A percentile compares a stretch with the other conserved stretches of the same genome.
Evolutionary conservation across 2,329 filamentous ascomycete genomes (phyloP).

Genomic region (Paracorniculantispora psalliotae): DNA sequence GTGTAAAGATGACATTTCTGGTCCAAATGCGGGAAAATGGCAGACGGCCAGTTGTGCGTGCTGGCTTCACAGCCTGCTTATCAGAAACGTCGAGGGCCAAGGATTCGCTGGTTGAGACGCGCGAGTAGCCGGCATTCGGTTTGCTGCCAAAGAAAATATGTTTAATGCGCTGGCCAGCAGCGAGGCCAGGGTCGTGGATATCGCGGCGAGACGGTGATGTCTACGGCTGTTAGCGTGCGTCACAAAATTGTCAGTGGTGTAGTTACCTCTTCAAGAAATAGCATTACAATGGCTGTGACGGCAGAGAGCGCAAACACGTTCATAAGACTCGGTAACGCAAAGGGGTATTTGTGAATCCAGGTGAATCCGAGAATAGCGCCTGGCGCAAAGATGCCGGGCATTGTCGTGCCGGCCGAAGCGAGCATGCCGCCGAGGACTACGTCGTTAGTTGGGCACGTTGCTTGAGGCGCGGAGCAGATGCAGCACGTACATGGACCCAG

Average conservation of each 20-base stretch:
- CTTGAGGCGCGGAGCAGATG: no score
- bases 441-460: background rate
- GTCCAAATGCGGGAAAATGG: slow-evolving; percentile 43
- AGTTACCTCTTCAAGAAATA: slow-evolving; percentile 61
- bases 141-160: slow-evolving; percentile 24
- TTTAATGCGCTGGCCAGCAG: slow-evolving; percentile 30
- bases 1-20: slow-evolving; percentile 43
- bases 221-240: slow-evolving; percentile 23
- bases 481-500: slow-evolving; percentile 38
- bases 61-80: slow-evolving; percentile 7
- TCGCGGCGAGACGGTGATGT: slow-evolving; percentile 42
- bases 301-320: slow-evolving; percentile 56
- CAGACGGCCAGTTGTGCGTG: slow-evolving; percentile 20
- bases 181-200: slow-evolving; percentile 42
- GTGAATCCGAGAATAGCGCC: slow-evolving; percentile 53
- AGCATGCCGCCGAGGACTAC: slow-evolving; percentile 59
- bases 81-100: background rate
- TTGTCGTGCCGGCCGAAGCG: slow-evolving; percentile 58
- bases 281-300: slow-evolving; percentile 50
- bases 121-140: slow-evolving; percentile 26
- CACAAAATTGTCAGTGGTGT: background rate
- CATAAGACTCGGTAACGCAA: slow-evolving; percentile 64
- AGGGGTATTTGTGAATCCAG: slow-evolving; percentile 63
- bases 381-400: slow-evolving; percentile 59
- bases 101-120: slow-evolving; percentile 21